phyloP scores from a whole-genome alignment of 2,329 filamentous ascomycete genomes.

The Dichotomopilus funicola region DNA sequence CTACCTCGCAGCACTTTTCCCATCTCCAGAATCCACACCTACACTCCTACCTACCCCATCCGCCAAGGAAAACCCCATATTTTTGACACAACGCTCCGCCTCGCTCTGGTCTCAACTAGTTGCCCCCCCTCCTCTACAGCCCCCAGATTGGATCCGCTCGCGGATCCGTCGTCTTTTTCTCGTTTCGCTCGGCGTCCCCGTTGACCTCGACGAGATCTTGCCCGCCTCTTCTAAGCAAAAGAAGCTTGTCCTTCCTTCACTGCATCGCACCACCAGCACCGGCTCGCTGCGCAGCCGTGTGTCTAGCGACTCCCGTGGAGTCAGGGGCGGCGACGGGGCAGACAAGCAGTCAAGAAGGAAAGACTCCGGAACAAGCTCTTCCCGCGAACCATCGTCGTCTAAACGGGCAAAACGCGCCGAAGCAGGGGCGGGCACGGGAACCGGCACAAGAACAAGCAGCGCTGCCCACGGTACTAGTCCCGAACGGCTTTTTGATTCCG shows the following conservation, averaged over 20 bases:
- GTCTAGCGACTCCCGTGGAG: slow-evolving; percentile 45
- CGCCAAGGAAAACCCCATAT: slow-evolving; percentile 55
- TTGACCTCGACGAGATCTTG: slow-evolving; percentile 94
- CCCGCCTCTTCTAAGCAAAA: slow-evolving; percentile 89
- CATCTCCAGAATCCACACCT: slow-evolving; percentile 44
- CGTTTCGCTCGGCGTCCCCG: slow-evolving; percentile 89
- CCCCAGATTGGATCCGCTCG: slow-evolving; percentile 95
- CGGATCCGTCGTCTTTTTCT: slow-evolving; percentile 91
- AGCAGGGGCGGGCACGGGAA: too few species aligned
- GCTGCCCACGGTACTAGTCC: slow-evolving; percentile 36
- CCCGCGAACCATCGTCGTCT: not conserved
- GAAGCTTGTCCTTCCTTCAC: slow-evolving; percentile 87
- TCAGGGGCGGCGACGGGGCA: not conserved
- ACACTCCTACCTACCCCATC: slow-evolving; percentile 41
- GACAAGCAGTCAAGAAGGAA: not conserved
- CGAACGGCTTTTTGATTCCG: slow-evolving; percentile 70
- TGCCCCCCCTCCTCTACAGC: slow-evolving; percentile 86
- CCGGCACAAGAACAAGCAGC: not conserved
- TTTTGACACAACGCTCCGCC: slow-evolving; percentile 77
- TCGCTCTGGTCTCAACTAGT: slow-evolving; percentile 96
- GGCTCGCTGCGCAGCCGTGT: slow-evolving; percentile 42
- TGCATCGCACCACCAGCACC: slow-evolving; percentile 45
- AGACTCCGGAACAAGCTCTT: not conserved
- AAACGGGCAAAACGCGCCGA: too few species aligned
- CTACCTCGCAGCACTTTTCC: slow-evolving; percentile 62